Base-by-base conservation (phyloP, 169 alveolate genomes). In the Cryptosporidium xiaoi region DNA sequence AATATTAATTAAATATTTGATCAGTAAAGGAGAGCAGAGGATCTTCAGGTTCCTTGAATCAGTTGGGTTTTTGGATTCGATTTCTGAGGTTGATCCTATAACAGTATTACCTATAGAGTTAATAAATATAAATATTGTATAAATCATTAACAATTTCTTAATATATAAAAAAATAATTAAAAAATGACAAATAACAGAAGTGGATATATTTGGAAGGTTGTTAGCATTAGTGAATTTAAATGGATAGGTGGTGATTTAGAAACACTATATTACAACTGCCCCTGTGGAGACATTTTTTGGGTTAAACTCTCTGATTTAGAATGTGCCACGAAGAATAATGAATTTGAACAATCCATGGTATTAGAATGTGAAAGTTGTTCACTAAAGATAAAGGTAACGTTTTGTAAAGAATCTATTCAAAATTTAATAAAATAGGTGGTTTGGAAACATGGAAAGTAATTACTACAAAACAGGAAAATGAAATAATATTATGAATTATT, bases 351-450 rank as follows among this genome's bases (percentile, higher is more conserved):
- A 24, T 60, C 36, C 1, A 50, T 58, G 36, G 24, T 77, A n/a
- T 29, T 77, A 40, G 77, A 77, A 60, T 77, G 87, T 60, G 87
- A 77, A 27, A 77, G 87, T 36, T 77, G 87, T 46, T 77, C 87
- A 40, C 51, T 77, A 18, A 77, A 62, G 24, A 60, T 77, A 29
- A 77, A 62, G 40, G 65, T 77, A 0, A 10, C 8, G 20, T 77
- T 77, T 46, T 29, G 55, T 31, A 58, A 13, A 29, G 46, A 60
- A n/a, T 77, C 87, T 2, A 40, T 77, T 24, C 31, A 77, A 15
- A 13, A 48, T 40, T 40, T 40, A 40, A 6, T 6, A 3, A 40
- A 40, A 13, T 48, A 5, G 13, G 0, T 18, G 15, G 8, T 33
- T 62, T 62, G 20, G 6, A 18, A n/a, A 15, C 4, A n/a, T 53